These are phyloP conservation scores for Musa balbisiana DNA, from an alignment of 202 grass and related monocot species.

Conservation along the genomic window DNA sequence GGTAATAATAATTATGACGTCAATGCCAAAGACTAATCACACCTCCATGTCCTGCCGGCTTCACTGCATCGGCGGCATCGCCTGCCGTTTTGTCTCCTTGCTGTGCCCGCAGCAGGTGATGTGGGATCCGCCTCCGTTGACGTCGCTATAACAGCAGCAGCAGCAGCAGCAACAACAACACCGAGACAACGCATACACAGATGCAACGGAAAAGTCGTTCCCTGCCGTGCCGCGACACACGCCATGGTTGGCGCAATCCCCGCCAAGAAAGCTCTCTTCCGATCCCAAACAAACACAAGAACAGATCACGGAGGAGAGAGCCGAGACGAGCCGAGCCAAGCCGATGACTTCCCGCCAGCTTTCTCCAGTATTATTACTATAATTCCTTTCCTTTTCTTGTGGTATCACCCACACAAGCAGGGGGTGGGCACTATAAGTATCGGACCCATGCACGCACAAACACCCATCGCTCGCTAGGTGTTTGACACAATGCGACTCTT, in stretches of 20 bases:
- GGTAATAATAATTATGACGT: no score
- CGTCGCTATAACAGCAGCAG: no score
- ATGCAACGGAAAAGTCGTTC: no score
- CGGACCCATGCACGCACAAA: not conserved
- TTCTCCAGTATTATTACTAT: not conserved
- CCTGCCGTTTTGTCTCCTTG: no score
- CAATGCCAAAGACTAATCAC: no score
- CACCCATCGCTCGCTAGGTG: not conserved
- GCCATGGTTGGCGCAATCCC: not conserved
- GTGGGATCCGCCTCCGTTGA: no score
- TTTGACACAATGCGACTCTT: not conserved
- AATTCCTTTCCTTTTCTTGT: no score
- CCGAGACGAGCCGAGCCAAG: not conserved
- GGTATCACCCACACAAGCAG: not conserved
- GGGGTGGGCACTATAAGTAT: not conserved
- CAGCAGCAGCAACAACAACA: no score
- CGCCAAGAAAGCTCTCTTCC: not conserved
- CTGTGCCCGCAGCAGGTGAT: no score
- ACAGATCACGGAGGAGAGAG: not conserved
- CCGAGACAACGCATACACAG: no score
- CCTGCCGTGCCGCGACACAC: constrained; percentile 4
- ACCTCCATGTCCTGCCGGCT: no score
- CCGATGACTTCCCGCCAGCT: not conserved
- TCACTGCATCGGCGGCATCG: no score
- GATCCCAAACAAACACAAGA: not conserved